Conservation (phyloP, 129 eudicot species). For the Flaveria ramosissima region DNA sequence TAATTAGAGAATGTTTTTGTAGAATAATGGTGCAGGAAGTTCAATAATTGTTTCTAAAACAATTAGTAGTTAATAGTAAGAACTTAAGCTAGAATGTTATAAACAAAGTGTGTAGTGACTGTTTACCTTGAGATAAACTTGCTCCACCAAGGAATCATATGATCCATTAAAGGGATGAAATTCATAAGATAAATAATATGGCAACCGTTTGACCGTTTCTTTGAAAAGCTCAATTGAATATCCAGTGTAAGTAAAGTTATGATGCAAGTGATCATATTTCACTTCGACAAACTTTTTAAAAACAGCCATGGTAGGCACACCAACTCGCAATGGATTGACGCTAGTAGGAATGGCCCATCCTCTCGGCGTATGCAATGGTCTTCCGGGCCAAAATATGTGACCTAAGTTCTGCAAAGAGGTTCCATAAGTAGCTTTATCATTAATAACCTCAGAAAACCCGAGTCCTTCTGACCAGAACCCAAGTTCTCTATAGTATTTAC, state of each 20-base stretch:
- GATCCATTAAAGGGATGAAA: constrained; percentile 40
- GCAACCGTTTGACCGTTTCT: constrained; percentile 30
- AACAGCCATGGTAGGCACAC: constrained; percentile 46
- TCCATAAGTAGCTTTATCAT: constrained; percentile 17
- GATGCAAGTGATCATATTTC: constrained; percentile 22
- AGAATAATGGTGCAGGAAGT: not conserved
- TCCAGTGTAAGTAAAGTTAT: constrained; percentile 33
- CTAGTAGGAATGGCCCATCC: constrained; percentile 50
- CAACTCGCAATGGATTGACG: constrained; percentile 40
- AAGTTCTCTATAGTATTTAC: constrained; percentile 45
- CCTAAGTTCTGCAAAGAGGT: constrained; percentile 38
- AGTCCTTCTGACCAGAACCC: constrained; percentile 54
- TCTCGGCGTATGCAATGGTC: constrained; percentile 33
- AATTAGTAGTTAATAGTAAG: not conserved
- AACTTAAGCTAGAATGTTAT: not conserved
- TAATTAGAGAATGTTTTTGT: not conserved
- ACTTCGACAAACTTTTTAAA: constrained; percentile 50
- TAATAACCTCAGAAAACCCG: constrained; percentile 40
- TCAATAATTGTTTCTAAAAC: not conserved
- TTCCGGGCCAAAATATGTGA: constrained; percentile 52
- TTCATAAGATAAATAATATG: constrained; percentile 35
- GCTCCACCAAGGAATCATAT: constrained; percentile 43
- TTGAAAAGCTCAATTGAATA: constrained; percentile 52
- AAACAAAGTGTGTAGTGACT: not conserved
- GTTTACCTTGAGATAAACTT: constrained; percentile 45